Percentiles rank a stretch among this genome's conserved stretches.
Conservation (phyloP, 345 rosid genomes). For the Eucalyptus cloeziana region DNA sequence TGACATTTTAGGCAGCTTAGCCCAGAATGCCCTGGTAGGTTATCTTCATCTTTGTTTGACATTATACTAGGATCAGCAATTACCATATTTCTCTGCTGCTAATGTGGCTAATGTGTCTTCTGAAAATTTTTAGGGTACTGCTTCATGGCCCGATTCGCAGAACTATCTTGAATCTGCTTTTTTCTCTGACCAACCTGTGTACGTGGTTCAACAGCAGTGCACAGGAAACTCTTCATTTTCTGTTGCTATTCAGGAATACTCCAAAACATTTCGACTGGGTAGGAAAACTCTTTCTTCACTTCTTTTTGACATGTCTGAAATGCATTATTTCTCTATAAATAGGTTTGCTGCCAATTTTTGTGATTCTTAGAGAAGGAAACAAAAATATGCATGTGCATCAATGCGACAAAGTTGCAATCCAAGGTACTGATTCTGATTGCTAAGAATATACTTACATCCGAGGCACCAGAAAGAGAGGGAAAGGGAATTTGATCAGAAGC, state of each 20-base stretch:
- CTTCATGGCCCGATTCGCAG: slow-evolving; percentile 1
- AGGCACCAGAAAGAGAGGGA: not conserved
- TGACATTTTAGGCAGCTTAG: slow-evolving; percentile 15
- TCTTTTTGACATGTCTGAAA: not conserved
- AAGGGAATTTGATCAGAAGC: not conserved
- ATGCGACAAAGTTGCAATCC: not conserved
- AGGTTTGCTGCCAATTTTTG: not conserved
- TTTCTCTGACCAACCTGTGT: slow-evolving; percentile 28
- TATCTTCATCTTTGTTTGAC: not conserved
- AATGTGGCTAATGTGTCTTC: not conserved
- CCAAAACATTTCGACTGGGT: slow-evolving; percentile 19
- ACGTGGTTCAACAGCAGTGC: slow-evolving; percentile 52
- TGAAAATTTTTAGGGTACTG: slow-evolving; percentile 58
- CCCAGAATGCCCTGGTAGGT: slow-evolving; percentile 47
- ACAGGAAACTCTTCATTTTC: slow-evolving; percentile 17
- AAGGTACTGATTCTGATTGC: not conserved
- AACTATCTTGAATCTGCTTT: slow-evolving; percentile 62
- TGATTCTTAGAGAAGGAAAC: not conserved
- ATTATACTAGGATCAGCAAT: not conserved
- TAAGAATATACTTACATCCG: not conserved
- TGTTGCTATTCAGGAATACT: slow-evolving; percentile 2
- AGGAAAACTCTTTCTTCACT: not conserved
- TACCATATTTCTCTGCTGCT: not conserved
- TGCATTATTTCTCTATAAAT: not conserved
- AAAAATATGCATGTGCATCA: not conserved